Evolutionary conservation across 2,329 filamentous ascomycete genomes (phyloP).

Genomic region (Herpotrichia juniperi): DNA sequence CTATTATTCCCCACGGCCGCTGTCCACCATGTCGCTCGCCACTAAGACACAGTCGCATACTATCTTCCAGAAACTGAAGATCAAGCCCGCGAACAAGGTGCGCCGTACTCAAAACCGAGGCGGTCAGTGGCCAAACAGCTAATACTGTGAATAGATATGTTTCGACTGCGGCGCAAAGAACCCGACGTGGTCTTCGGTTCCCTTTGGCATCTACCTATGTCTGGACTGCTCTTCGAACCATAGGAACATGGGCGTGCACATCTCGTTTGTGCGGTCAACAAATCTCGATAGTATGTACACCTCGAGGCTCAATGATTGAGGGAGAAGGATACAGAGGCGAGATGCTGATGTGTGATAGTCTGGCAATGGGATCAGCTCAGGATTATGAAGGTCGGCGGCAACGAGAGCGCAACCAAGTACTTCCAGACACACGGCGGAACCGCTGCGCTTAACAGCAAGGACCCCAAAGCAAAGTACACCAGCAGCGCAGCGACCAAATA

Average conservation of each 20-base stretch:
- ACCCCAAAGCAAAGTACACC: constrained; percentile 95
- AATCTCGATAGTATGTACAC: constrained; percentile 88
- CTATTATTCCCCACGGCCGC: constrained; percentile 20
- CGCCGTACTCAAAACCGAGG: constrained; percentile 29
- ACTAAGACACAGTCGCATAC: constrained; percentile 94
- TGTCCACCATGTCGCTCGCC: constrained; percentile 65
- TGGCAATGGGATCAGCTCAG: constrained; percentile 99
- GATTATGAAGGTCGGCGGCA: constrained; percentile 97
- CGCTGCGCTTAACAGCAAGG: constrained; percentile 93
- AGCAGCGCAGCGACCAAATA: constrained; percentile 94
- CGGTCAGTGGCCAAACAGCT: constrained; percentile 24
- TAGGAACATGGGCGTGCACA: constrained; percentile 96
- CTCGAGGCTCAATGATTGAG: constrained; percentile 1
- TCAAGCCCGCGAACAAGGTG: constrained; percentile 94
- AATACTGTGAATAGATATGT: constrained; percentile 71
- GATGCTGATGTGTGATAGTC: constrained; percentile 46
- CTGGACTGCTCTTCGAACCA: constrained; percentile 98
- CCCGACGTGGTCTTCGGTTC: constrained; percentile 97
- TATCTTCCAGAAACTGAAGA: constrained; percentile 97
- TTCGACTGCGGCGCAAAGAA: constrained; percentile 99
- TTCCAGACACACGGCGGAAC: constrained; percentile 97
- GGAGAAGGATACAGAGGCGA: constrained; percentile 50
- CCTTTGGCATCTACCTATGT: constrained; percentile 96
- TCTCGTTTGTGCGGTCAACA: constrained; percentile 97
- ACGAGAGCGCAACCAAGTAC: constrained; percentile 97